phyloP scores from a whole-genome alignment of 345 rosid genomes.

The Salix caprea region DNA sequence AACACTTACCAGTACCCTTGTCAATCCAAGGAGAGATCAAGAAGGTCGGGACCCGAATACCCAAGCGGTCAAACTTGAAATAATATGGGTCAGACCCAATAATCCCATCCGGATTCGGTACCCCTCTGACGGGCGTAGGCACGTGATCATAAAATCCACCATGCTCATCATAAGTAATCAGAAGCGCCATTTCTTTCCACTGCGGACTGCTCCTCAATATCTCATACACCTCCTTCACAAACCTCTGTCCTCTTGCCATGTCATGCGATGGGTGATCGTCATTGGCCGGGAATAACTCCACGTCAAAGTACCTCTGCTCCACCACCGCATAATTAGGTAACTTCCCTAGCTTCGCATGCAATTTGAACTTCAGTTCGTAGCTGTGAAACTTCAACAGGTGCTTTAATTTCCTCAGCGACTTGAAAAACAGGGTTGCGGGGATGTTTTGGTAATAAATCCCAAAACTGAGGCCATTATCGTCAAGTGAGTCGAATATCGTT shows the following conservation, averaged over 20 bases:
- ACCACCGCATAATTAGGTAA: slow-evolving; percentile 82
- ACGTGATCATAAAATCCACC: slow-evolving; percentile 99
- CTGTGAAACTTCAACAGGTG: slow-evolving; percentile 63
- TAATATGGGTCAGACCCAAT: slow-evolving; percentile 86
- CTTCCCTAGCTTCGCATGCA: slow-evolving; percentile 64
- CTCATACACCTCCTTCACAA: slow-evolving; percentile 95
- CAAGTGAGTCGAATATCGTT: slow-evolving; percentile 87
- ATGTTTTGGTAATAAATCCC: slow-evolving; percentile 95
- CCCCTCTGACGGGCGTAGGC: slow-evolving; percentile 72
- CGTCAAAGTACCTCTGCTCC: slow-evolving; percentile 84
- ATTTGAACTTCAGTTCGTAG: slow-evolving; percentile 55
- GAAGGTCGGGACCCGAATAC: slow-evolving; percentile 86
- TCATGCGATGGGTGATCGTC: slow-evolving; percentile 99
- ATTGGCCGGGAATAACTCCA: slow-evolving; percentile 63
- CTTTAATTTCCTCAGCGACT: slow-evolving; percentile 65
- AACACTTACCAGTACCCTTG: slow-evolving; percentile 72
- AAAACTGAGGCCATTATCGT: slow-evolving; percentile 72
- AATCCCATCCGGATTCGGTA: slow-evolving; percentile 92
- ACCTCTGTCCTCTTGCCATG: slow-evolving; percentile 75
- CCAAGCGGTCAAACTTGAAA: slow-evolving; percentile 82
- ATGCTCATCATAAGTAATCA: slow-evolving; percentile 92
- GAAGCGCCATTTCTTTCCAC: slow-evolving; percentile 90
- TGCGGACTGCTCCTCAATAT: slow-evolving; percentile 84
- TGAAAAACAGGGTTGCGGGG: slow-evolving; percentile 84
- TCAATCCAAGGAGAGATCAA: slow-evolving; percentile 93